Evolutionary conservation across 1,284 basidiomycete species (phyloP).

Genomic region (Ustilago cynodontis): DNA sequence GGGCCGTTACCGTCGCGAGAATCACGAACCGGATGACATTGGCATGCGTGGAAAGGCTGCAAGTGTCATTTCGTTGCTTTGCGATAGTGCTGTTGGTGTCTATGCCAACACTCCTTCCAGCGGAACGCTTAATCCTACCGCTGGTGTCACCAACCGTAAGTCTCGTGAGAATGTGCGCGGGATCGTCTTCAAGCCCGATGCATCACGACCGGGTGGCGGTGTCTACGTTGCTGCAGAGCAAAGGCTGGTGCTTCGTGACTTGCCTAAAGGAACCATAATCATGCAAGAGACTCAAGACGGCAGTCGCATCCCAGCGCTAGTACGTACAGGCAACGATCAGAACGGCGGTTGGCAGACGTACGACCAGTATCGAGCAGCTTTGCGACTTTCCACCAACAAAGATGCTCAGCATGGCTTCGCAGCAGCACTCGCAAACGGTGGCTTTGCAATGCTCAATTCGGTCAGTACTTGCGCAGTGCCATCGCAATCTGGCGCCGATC

Average conservation of each 20-base stretch:
- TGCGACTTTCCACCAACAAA: conserved; percentile 31
- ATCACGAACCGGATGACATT: conserved; percentile 73
- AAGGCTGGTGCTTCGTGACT: conserved; percentile 74
- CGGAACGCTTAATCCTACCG: conserved; percentile 71
- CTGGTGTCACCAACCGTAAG: conserved; percentile 71
- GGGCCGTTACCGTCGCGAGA: conserved; percentile 51
- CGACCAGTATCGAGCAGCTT: conserved; percentile 57
- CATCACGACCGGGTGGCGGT: conserved; percentile 80
- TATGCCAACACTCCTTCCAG: conserved; percentile 61
- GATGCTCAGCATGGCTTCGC: conserved; percentile 31
- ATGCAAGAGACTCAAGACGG: conserved; percentile 71
- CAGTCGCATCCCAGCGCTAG: conserved; percentile 49
- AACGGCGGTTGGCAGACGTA: conserved; percentile 64
- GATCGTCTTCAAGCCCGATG: conserved; percentile 76
- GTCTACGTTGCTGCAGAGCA: conserved; percentile 78
- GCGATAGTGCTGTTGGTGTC: conserved; percentile 74
- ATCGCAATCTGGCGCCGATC: neutral
- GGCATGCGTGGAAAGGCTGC: conserved; percentile 83
- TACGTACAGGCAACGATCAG: conserved; percentile 53
- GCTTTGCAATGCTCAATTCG: conserved; percentile 45
- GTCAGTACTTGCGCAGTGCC: conserved; percentile 11
- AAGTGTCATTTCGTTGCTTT: conserved; percentile 89
- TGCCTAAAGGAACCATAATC: conserved; percentile 78
- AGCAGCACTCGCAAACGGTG: conserved; percentile 34
- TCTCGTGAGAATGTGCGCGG: conserved; percentile 71